These are phyloP conservation scores for Arxiozyma telluris DNA, from an alignment of 1,139 yeast species.

Conservation along the genomic window DNA sequence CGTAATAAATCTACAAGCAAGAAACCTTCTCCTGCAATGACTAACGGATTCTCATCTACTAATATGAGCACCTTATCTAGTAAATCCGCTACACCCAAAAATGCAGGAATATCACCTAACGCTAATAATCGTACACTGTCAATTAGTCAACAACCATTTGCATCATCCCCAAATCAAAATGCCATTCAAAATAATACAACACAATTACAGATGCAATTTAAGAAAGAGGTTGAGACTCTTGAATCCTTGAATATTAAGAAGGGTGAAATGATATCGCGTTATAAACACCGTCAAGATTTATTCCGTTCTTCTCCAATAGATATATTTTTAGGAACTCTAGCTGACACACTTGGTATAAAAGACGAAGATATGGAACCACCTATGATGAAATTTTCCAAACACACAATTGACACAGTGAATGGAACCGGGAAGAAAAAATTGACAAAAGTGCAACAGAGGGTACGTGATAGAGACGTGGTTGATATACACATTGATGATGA, in stretches of 20 bases:
- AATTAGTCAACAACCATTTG: constrained; percentile 12
- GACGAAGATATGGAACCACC: constrained; percentile 25
- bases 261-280: constrained; percentile 27
- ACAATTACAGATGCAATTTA: constrained; percentile 20
- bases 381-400: constrained; percentile 21
- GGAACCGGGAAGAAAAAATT: constrained; percentile 29
- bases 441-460: constrained; percentile 27
- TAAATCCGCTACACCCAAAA: constrained; percentile 13
- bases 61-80: constrained; percentile 5
- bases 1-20: constrained; percentile 8
- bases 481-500: constrained; percentile 17
- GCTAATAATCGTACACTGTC: constrained; percentile 1
- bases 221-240: constrained; percentile 25
- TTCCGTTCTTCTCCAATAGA: constrained; percentile 27
- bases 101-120: constrained; percentile 8
- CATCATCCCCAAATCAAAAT: constrained; percentile 11
- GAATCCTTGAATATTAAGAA: constrained; percentile 24
- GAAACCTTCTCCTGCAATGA: constrained; percentile 8
- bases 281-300: constrained; percentile 29
- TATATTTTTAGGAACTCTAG: constrained; percentile 27
- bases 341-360: constrained; percentile 27
- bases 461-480: constrained; percentile 28
- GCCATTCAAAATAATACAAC: constrained; percentile 8
- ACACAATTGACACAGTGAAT: constrained; percentile 24
- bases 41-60: not conserved